Conservation (phyloP, 2,329 filamentous ascomycete species). For the Dendrostoma leiphaemia region DNA sequence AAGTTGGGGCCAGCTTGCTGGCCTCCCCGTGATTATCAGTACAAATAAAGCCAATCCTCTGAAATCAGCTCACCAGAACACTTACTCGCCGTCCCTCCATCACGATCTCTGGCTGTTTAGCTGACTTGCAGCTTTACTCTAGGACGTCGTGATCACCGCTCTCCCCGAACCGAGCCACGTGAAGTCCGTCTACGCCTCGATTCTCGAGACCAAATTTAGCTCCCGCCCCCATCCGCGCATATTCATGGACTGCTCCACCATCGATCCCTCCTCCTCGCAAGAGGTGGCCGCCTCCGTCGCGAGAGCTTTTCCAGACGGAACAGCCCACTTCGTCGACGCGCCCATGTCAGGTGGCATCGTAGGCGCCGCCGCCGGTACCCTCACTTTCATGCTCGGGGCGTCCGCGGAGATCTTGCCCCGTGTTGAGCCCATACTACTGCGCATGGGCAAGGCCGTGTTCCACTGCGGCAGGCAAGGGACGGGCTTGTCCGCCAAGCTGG, state of each 20-base stretch:
- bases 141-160: conserved; percentile 87
- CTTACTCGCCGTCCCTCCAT: neutral
- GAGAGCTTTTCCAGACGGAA: conserved; percentile 51
- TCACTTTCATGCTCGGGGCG: conserved; percentile 95
- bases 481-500: conserved; percentile 87
- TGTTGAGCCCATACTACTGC: conserved; percentile 66
- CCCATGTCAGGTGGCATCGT: conserved; percentile 97
- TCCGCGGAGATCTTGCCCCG: conserved; percentile 58
- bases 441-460: conserved; percentile 84
- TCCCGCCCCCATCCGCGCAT: conserved; percentile 60
- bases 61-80: conserved; percentile 35
- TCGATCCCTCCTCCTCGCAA: conserved; percentile 83
- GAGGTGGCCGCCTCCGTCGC: conserved; percentile 69
- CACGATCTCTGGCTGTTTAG: neutral
- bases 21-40: conserved; percentile 60
- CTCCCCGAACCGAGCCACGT: conserved; percentile 89
- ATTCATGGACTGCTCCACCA: conserved; percentile 96
- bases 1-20: conserved; percentile 64
- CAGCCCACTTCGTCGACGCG: conserved; percentile 84
- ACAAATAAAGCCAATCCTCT: conserved; percentile 73
- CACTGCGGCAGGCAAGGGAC: conserved; percentile 83
- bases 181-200: conserved; percentile 74
- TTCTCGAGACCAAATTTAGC: conserved; percentile 57
- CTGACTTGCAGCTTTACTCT: conserved; percentile 16
- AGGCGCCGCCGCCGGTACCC: conserved; percentile 78